Base-by-base conservation (phyloP, 768 basidiomycete species). In the Tricholoma hemisulphureum region DNA sequence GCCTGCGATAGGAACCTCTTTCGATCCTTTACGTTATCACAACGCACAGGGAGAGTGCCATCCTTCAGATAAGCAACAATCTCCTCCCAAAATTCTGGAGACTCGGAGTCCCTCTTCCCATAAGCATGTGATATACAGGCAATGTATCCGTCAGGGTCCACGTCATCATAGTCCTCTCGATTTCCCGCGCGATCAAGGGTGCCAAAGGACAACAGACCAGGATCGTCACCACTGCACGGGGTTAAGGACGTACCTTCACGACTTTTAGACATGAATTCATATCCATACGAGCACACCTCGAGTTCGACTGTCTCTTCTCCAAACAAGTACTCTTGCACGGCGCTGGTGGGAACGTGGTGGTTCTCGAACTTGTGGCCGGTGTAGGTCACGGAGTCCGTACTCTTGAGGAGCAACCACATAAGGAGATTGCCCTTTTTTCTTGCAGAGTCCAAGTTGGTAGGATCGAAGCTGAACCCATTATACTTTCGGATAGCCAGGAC, bases 171-270 rank as follows among this genome's bases (percentile, higher is more conserved):
- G 34, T 21, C 61, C 0, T 55, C 58, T 0, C 0, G 75, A 75
- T 5, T 77, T 51, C 0, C 61, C 68, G 57, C 73, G 60, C 67
- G 10, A 74, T 53, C 14, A 6, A 2, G 2, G 41, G 39, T 10
- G 7, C 8, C 20, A 41, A 7, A 20, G 6, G 7, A 41, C 8
- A 20, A 2, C 18, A 41, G 18, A 4, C 1, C 4, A 18, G 18
- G n/a, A 2, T n/a, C n/a, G n/a, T n/a, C n/a, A n/a, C n/a, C n/a
- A n/a, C n/a, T n/a, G n/a, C n/a, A n/a, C n/a, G n/a, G n/a, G n/a
- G n/a, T n/a, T n/a, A n/a, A n/a, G 13, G 39, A 20, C 18, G 18
- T 41, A 41, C 18, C 39, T 41, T 20, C 39, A 1, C 65, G 69
- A 0, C 63, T 52, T 6, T 71, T 64, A 0, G 39, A 10, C 2